A percentile compares a stretch with the other conserved stretches of the same genome.
Conservation (phyloP, 2,329 filamentous ascomycete species). For the Fusarium mangiferae region DNA sequence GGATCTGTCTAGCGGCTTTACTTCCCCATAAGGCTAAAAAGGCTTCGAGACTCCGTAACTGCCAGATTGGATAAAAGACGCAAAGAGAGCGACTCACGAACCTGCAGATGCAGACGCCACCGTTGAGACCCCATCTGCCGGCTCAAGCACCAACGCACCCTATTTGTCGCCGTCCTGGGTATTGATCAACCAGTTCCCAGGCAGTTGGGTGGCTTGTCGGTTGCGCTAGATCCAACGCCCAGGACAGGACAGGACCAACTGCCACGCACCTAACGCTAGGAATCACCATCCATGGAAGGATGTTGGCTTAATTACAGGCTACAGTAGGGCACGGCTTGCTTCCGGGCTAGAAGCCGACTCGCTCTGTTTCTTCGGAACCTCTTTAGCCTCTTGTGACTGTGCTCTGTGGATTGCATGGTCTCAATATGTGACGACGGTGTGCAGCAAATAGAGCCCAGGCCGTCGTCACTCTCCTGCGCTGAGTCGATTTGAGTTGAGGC, state of each 20-base stretch:
- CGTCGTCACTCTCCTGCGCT: constrained; percentile 21
- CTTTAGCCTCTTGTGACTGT: not conserved
- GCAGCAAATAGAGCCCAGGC: constrained; percentile 28
- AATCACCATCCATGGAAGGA: not conserved
- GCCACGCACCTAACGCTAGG: constrained; percentile 31
- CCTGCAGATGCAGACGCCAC: constrained; percentile 34
- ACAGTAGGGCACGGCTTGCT: constrained; percentile 17
- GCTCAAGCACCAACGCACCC: constrained; percentile 14
- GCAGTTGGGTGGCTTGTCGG: constrained; percentile 31
- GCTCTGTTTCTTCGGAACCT: constrained; percentile 5
- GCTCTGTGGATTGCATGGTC: constrained; percentile 18
- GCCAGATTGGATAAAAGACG: constrained; percentile 30
- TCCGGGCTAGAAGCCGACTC: constrained; percentile 33
- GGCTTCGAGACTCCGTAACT: constrained; percentile 19
- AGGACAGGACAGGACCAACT: constrained; percentile 3
- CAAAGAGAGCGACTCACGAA: constrained; percentile 31
- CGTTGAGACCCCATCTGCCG: constrained; percentile 23
- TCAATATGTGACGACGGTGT: constrained; percentile 30
- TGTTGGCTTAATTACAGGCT: constrained; percentile 18
- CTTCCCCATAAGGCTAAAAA: constrained; percentile 28
- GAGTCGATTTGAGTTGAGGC: constrained; percentile 4
- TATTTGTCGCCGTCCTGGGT: constrained; percentile 38
- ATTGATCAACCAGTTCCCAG: constrained; percentile 38
- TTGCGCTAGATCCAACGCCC: constrained; percentile 35
- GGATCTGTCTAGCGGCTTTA: constrained; percentile 3